A percentile compares a stretch with the other conserved stretches of the same genome.
phyloP scores from a whole-genome alignment of 192 early-diverging fungal species.

The Coemansia asiatica region DNA sequence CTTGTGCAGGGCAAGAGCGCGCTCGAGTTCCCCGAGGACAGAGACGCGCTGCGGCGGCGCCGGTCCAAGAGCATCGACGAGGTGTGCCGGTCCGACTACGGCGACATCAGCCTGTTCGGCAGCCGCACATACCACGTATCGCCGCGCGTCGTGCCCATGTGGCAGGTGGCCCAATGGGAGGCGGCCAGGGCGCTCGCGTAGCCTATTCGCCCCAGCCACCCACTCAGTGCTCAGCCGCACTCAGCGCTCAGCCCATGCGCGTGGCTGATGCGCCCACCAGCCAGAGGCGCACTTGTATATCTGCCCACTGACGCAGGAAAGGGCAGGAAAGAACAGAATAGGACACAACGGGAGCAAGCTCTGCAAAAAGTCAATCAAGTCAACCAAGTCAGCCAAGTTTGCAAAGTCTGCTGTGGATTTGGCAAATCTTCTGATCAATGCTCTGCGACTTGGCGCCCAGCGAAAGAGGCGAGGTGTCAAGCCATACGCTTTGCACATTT shows the following conservation, averaged over 20 bases:
- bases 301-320: background rate
- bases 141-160: constrained; percentile 42
- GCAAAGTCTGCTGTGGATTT: background rate
- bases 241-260: background rate
- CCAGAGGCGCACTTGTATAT: background rate
- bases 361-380: too few species aligned
- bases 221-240: too few species aligned
- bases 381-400: background rate
- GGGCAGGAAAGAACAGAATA: too few species aligned
- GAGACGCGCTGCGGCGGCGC: background rate
- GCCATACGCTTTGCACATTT: background rate
- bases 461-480: background rate
- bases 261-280: background rate
- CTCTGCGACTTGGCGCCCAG: background rate
- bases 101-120: constrained; percentile 36
- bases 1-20: constrained; percentile 16
- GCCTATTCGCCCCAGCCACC: background rate
- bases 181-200: constrained; percentile 4
- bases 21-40: constrained; percentile 33
- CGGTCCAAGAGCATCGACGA: constrained; percentile 32
- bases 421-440: background rate
- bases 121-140: constrained; percentile 37
- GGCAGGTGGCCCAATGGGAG: constrained; percentile 44
- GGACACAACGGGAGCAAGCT: too few species aligned
- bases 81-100: constrained; percentile 40